Evolutionary conservation across 78 protist species (phyloP).

Genomic region (Emiliania huxleyi): DNA sequence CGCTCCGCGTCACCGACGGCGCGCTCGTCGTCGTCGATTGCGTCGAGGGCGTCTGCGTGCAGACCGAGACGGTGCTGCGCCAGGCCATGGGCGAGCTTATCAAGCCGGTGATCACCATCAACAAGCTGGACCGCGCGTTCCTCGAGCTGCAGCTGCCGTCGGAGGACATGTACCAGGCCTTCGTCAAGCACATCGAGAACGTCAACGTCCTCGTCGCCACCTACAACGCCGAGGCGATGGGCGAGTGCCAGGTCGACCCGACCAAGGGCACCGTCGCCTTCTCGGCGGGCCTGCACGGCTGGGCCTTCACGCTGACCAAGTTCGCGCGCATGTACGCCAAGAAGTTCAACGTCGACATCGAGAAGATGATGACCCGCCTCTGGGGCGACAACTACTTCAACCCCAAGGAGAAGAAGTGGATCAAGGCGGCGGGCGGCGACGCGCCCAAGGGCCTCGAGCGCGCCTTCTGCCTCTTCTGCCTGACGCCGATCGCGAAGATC

Average conservation of each 20-base stretch:
- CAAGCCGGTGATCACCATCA: constrained; percentile 93
- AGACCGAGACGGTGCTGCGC: constrained; percentile 99
- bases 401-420: constrained; percentile 90
- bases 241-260: constrained; percentile 88
- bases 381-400: constrained; percentile 99
- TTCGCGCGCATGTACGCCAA: constrained; percentile 86
- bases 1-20: constrained; percentile 99
- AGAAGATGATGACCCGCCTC: constrained; percentile 81
- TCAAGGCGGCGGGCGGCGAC: constrained; percentile 3
- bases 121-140: constrained; percentile 98
- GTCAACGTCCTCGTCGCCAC: constrained; percentile 82
- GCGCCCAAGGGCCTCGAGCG: constrained; percentile 7
- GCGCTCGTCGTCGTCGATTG: constrained; percentile 99
- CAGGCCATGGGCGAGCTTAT: constrained; percentile 99
- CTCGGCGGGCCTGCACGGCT: constrained; percentile 98
- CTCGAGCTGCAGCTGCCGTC: constrained; percentile 59
- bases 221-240: constrained; percentile 84
- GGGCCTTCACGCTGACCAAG: constrained; percentile 97
- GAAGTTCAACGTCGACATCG: constrained; percentile 70
- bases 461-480: neutral
- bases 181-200: constrained; percentile 69
- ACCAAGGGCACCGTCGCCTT: constrained; percentile 93
- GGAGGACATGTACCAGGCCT: constrained; percentile 51
- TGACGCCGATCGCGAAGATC: constrained; percentile 53
- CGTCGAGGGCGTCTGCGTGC: constrained; percentile 99